phyloP scores from a whole-genome alignment of 805 yeast species.

The Novakomyces olei region DNA sequence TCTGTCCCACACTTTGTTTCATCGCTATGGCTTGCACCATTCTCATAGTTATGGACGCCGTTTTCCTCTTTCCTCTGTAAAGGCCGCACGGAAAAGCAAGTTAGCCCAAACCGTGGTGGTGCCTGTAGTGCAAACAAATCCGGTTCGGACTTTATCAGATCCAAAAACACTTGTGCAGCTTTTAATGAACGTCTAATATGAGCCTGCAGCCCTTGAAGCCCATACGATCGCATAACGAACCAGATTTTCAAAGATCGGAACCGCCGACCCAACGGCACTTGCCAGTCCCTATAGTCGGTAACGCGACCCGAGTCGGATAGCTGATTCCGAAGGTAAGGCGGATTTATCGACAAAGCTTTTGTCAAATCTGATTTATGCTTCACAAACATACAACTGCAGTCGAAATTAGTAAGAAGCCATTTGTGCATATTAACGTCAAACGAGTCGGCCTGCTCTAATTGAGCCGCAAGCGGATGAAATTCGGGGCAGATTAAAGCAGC shows the following conservation, averaged over 20 bases:
- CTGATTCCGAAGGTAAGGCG: slow-evolving; percentile 9
- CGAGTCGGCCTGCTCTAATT: slow-evolving; percentile 9
- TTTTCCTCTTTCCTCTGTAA: slow-evolving; percentile 1
- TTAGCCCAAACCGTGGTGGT: slow-evolving; percentile 9
- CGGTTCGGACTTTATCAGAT: slow-evolving; percentile 5
- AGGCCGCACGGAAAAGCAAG: slow-evolving; percentile 9
- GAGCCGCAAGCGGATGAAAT: slow-evolving; percentile 8
- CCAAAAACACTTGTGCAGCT: slow-evolving; percentile 9
- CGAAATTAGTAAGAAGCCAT: slow-evolving; percentile 12
- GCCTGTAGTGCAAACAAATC: slow-evolving; percentile 8
- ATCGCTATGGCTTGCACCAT: no score
- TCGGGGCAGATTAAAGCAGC: slow-evolving; percentile 11
- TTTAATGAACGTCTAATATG: slow-evolving; percentile 7
- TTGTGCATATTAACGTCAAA: slow-evolving; percentile 13
- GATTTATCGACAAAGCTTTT: slow-evolving; percentile 10
- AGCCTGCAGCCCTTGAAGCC: slow-evolving; percentile 8
- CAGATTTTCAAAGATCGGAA: slow-evolving; percentile 11
- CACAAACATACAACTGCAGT: slow-evolving; percentile 11
- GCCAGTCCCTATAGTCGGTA: slow-evolving; percentile 12
- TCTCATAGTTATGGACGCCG: no score
- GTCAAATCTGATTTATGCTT: slow-evolving; percentile 9
- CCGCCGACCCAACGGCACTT: slow-evolving; percentile 11
- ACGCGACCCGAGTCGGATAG: slow-evolving; percentile 11
- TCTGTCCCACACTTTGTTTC: no score
- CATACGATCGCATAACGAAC: slow-evolving; percentile 12